Percentiles rank a stretch among this genome's conserved stretches.
Conservation (phyloP, 2,329 filamentous ascomycete species). For the Furcasterigmium furcatum region DNA sequence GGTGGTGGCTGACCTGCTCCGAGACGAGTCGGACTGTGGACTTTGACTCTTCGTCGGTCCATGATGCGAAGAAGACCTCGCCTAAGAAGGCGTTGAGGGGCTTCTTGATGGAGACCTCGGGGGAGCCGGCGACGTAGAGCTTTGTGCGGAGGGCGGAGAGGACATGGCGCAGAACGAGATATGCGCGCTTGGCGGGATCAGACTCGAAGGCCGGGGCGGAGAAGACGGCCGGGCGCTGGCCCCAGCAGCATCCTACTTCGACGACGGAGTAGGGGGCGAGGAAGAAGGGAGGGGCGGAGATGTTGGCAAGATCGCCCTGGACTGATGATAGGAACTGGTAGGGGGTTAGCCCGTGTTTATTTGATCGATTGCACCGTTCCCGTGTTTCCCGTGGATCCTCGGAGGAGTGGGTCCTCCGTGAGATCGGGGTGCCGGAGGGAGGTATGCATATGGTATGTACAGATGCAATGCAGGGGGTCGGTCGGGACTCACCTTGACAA, state of each 20-base stretch:
- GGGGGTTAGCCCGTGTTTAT: neutral
- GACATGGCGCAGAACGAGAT: conserved; percentile 44
- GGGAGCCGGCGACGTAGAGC: conserved; percentile 42
- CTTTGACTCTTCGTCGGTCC: conserved; percentile 23
- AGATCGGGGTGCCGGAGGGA: neutral
- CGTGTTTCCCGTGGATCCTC: neutral
- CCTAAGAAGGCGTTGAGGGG: conserved; percentile 51
- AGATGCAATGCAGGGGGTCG: no score
- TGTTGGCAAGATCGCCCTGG: conserved; percentile 48
- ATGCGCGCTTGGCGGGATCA: conserved; percentile 35
- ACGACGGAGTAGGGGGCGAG: conserved; percentile 45
- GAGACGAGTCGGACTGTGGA: conserved; percentile 29
- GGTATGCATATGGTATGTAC: no score
- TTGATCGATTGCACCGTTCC: neutral
- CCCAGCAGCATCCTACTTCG: conserved; percentile 49
- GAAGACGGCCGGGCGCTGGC: conserved; percentile 43
- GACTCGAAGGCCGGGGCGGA: conserved; percentile 41
- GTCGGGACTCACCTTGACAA: conserved; percentile 9
- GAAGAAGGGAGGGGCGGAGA: conserved; percentile 48
- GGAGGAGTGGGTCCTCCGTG: neutral
- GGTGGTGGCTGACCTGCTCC: conserved; percentile 52
- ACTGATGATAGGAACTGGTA: conserved; percentile 18
- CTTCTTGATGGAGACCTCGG: conserved; percentile 46
- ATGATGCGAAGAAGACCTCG: conserved; percentile 43
- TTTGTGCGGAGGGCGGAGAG: conserved; percentile 42